These are phyloP conservation scores for Toxicodendron radicans DNA, from an alignment of 345 rosid species.

Conservation along the genomic window DNA sequence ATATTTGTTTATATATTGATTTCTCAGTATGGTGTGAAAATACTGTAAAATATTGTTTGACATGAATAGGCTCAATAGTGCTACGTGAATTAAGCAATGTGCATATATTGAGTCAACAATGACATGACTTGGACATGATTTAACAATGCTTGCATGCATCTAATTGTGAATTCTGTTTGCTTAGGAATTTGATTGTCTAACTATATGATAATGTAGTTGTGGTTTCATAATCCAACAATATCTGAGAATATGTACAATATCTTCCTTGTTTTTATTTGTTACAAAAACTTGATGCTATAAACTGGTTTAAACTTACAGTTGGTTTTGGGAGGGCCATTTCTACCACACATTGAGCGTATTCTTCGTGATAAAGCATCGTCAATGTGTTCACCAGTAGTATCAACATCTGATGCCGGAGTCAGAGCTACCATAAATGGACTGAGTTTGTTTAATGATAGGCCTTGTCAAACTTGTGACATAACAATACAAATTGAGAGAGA, in stretches of 20 bases:
- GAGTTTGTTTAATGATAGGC: slow-evolving; percentile 38
- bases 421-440: slow-evolving; percentile 51
- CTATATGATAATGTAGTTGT: background rate
- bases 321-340: slow-evolving; percentile 86
- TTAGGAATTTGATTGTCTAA: background rate
- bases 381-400: slow-evolving; percentile 55
- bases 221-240: background rate
- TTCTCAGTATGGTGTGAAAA: too few relatives aligned
- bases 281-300: background rate
- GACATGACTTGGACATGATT: background rate
- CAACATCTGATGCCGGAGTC: slow-evolving; percentile 58
- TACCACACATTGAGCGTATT: slow-evolving; percentile 65
- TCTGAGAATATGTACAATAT: background rate
- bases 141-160: background rate
- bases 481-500: slow-evolving; percentile 44
- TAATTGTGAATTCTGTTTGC: background rate
- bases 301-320: slow-evolving; percentile 40
- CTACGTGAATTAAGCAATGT: background rate
- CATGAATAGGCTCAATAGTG: background rate
- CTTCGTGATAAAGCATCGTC: slow-evolving; percentile 60
- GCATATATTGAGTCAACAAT: background rate
- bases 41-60: background rate
- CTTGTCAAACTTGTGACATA: slow-evolving; percentile 63
- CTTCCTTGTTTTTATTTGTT: background rate
- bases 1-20: background rate